Percentiles rank a stretch among this genome's conserved stretches.
phyloP scores from a whole-genome alignment of 1,284 basidiomycete species.

The Abortiporus biennis region DNA sequence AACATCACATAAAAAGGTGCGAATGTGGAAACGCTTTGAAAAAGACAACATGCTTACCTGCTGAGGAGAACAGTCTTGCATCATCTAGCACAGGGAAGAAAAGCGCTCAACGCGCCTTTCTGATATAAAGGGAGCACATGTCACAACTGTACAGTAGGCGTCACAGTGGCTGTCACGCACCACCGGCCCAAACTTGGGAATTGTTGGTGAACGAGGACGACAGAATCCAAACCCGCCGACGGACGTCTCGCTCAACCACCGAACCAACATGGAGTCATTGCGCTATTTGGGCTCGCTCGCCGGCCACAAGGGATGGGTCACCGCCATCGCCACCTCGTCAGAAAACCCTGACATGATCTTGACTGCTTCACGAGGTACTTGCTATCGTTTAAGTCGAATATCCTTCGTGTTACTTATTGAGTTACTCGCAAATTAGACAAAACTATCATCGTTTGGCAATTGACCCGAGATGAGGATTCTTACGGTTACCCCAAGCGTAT shows the following conservation, averaged over 20 bases:
- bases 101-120: conserved; percentile 6
- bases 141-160: conserved; percentile 38
- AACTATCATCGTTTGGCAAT: conserved; percentile 99
- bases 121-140: conserved; percentile 17
- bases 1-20: conserved; percentile 35
- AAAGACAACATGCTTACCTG: too few relatives aligned
- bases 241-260: conserved; percentile 26
- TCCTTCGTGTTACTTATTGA: conserved; percentile 16
- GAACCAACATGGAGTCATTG: conserved; percentile 75
- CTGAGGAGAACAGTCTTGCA: background rate
- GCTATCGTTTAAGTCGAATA: conserved; percentile 14
- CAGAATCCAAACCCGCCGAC: conserved; percentile 20
- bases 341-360: conserved; percentile 98
- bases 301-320: conserved; percentile 96
- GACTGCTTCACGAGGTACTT: conserved; percentile 91
- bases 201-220: conserved; percentile 23
- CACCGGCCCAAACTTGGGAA: conserved; percentile 12
- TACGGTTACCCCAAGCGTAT: conserved; percentile 97
- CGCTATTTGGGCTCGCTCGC: conserved; percentile 90
- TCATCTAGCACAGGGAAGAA: background rate
- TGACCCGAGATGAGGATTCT: conserved; percentile 91
- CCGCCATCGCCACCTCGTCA: conserved; percentile 93
- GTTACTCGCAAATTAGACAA: conserved; percentile 64
- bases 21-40: conserved; percentile 37
- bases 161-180: conserved; percentile 60